Evolutionary conservation across 140 eudicot genomes (phyloP).

Genomic region (Cichorium intybus): DNA sequence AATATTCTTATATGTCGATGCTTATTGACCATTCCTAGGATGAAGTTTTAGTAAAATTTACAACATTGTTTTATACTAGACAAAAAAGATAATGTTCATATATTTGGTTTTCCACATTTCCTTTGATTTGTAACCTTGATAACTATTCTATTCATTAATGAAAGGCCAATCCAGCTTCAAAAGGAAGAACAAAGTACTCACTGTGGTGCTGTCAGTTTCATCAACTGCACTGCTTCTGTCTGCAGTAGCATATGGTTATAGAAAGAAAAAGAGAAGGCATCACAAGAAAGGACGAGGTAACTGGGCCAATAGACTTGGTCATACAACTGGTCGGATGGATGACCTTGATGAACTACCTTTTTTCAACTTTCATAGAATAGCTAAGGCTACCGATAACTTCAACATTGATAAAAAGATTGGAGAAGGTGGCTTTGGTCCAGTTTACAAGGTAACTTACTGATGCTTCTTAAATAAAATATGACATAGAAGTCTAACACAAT

Average conservation of each 20-base stretch:
- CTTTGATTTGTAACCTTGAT: no score
- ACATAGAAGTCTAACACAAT: no score
- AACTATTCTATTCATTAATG: no score
- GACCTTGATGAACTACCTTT: conserved; percentile 13
- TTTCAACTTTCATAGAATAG: conserved; percentile 4
- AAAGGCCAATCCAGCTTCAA: not conserved
- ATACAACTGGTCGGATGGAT: not conserved
- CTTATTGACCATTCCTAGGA: no score
- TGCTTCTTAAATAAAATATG: not conserved
- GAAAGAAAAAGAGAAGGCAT: conserved; percentile 3
- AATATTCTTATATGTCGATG: no score
- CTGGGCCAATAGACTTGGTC: not conserved
- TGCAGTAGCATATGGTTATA: conserved; percentile 3
- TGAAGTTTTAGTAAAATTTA: no score
- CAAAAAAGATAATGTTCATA: no score
- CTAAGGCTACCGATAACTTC: conserved; percentile 16
- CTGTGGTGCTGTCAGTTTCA: not conserved
- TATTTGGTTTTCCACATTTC: no score
- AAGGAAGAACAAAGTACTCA: not conserved
- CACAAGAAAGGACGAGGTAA: conserved; percentile 6
- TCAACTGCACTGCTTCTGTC: conserved; percentile 3
- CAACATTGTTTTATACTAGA: no score
- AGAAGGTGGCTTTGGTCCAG: conserved; percentile 24
- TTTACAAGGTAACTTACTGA: no score
- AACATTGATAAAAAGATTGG: conserved; percentile 15